Evolutionary conservation across 345 rosid species (phyloP).

Genomic region (sweet orange (Citrus sinensis)): DNA sequence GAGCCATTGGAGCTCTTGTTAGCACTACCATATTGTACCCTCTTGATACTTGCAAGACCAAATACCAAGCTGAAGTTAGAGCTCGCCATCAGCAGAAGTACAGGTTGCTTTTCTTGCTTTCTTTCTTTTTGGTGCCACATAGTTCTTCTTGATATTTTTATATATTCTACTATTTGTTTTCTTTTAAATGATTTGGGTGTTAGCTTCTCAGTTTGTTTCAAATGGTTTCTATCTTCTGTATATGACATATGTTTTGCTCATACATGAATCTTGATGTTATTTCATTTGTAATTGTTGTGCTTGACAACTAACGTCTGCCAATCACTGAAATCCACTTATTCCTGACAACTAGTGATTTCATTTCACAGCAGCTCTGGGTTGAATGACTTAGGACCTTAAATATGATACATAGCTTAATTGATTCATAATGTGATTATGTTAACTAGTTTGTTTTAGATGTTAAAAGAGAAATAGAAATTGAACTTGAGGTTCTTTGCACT

Average conservation of each 20-base stretch:
- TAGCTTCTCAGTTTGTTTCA: too few relatives aligned
- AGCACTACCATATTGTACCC: conserved; percentile 80
- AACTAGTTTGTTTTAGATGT: too few relatives aligned
- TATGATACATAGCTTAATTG: too few relatives aligned
- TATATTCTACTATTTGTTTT: too few relatives aligned
- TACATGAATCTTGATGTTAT: not conserved
- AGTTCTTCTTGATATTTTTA: not conserved
- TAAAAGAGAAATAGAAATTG: too few relatives aligned
- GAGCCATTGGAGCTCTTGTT: conserved; percentile 71
- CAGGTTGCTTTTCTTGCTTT: conserved; percentile 35
- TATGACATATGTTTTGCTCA: too few relatives aligned
- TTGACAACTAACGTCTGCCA: too few relatives aligned
- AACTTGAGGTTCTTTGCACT: not conserved
- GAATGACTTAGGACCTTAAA: not conserved
- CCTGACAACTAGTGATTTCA: too few relatives aligned
- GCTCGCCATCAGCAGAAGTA: conserved; percentile 61
- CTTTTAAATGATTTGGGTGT: too few relatives aligned
- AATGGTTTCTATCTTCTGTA: too few relatives aligned
- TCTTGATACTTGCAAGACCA: conserved; percentile 85
- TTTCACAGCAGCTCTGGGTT: not conserved
- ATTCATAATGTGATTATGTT: not conserved
- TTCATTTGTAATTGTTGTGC: too few relatives aligned
- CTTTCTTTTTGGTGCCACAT: not conserved
- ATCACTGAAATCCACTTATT: too few relatives aligned
- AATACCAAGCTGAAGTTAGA: conserved; percentile 74